Base-by-base conservation (phyloP, 306 rosid genomes). In the Prunus mira region DNA sequence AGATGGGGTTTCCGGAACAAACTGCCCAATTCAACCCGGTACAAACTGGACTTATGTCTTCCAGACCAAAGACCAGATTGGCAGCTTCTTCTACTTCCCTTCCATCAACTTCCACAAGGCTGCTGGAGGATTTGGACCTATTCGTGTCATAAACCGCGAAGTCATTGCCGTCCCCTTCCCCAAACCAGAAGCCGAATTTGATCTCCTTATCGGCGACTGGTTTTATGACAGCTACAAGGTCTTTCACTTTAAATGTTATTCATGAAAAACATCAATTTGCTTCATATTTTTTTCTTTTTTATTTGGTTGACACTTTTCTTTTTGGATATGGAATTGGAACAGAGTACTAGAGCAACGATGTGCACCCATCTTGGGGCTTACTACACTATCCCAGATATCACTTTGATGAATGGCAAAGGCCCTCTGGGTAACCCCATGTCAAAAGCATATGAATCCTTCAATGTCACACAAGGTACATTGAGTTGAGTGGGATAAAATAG, bases 1-100 rank as follows among this genome's bases (percentile, higher is more conserved):
- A 88, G 97, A 95, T 87, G 97, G 99, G 50, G 97, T 95, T 27
- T 89, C 97, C 0, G 97, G 98, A 45, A 91, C 93, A 62, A 91
- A 92, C 71, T 92, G 97, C 74, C 96, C 97, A 12, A 92, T 95
- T 55, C 81, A 67, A 73, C 85, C 97, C 1, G 84, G 86, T 4
- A 81, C 57, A 0, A 92, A 82, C 80, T 95, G 95, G 92, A 95
- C 96, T 27, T 89, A 84, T 62, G 89, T 52, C 75, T 91, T 96
- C 80, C 83, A 84, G 46, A 65, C 83, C 12, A 96, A 92, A 82
- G 99, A 92, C 76, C 99, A 96, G 76, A 92, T 96, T 57, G 97
- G 96, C 72, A 88, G 86, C 28, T 92, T 90, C 90, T 89, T 79
- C 83, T 96, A 96, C 83, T 92, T 91, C 51, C 97, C 97, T 65